Evolutionary conservation across 108 stramenopile species (phyloP), one percentile per base, ranked within the genome.

Genomic region (Pseudonitzschia pungens): DNA sequence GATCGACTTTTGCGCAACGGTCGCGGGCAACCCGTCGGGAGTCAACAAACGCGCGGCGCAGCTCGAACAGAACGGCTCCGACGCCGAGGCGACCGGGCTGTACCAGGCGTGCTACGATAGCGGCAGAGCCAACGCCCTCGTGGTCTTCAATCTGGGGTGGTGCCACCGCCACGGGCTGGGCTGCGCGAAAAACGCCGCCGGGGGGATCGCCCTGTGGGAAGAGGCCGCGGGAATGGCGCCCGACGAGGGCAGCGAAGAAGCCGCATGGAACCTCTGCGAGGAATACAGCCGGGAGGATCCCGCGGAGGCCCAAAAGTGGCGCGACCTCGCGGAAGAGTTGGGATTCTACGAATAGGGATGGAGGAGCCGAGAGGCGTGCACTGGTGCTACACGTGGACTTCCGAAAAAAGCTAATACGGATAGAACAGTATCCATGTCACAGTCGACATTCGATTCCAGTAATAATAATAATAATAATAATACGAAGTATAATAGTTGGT

Each of bases 221-320:
- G 72, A 77, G 6, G 76, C 76, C 15, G 45, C 44, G 8, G 15
- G 20, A 8, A 53, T 77, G 72, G 76, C 76, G 9, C 76, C 76
- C 18, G 76, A 77, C 60, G 72, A 77, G 72, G 76, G 76, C 29
- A 63, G 69, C 27, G 76, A 77, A 51, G 76, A 77, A 53, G 71
- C 76, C 36, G 71, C 76, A 0, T 77, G 72, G 72, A 64, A 54
- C 24, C 36, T 77, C 20, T 77, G 65, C 41, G 15, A 72, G 64
- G 72, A 77, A 42, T 77, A 54, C 48, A 28, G 20, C 26, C 63
- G 72, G 40, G 72, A 73, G 62, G 43, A 65, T 52, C 63, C 65
- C 7, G 21, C 4, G 7, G 72, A 73, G 28, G 63, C 72, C 32
- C 0, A 66, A 66, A 0, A 52, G 16, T 73, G 72, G 72, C 31